A percentile compares a stretch with the other conserved stretches of the same genome.
These are phyloP conservation scores for Prunus dulcis DNA, from an alignment of 306 rosid species.

Conservation along the genomic window DNA sequence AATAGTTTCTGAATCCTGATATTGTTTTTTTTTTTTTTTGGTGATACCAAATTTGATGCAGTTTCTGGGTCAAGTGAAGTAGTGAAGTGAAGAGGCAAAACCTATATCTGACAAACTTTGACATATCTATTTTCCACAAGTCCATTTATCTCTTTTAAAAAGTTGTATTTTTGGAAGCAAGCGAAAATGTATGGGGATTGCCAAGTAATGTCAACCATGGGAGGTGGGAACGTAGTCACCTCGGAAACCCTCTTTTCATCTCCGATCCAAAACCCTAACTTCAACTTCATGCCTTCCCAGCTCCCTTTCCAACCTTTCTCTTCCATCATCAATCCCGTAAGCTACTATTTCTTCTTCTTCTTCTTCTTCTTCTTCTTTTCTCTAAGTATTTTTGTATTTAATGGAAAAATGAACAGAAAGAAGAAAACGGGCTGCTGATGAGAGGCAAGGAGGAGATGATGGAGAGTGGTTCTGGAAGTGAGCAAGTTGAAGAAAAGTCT, in stretches of 20 bases:
- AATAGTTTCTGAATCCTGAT: not conserved
- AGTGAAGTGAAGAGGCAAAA: slow-evolving; percentile 9
- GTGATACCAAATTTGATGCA: not conserved
- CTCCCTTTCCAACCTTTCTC: slow-evolving; percentile 68
- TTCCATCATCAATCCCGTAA: slow-evolving; percentile 39
- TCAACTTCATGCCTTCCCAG: slow-evolving; percentile 67
- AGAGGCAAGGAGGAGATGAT: slow-evolving; percentile 71
- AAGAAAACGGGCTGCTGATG: slow-evolving; percentile 53
- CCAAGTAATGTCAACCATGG: slow-evolving; percentile 86
- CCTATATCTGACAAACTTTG: not conserved
- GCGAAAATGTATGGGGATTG: slow-evolving; percentile 86
- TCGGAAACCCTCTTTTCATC: slow-evolving; percentile 71
- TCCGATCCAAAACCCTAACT: slow-evolving; percentile 80
- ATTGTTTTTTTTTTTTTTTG: not conserved
- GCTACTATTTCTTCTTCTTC: not conserved
- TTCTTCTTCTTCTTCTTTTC: no score
- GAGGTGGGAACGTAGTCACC: slow-evolving; percentile 62
- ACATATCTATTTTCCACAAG: not conserved
- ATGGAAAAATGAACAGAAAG: slow-evolving; percentile 45
- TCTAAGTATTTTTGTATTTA: no score
- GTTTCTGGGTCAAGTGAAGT: not conserved
- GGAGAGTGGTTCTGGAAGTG: slow-evolving; percentile 87
- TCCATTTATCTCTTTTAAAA: not conserved
- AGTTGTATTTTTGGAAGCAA: slow-evolving; percentile 6
- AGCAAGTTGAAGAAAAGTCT: slow-evolving; percentile 70